Conservation (phyloP, 2,329 filamentous ascomycete species). For the Scytalidium sp. region DNA sequence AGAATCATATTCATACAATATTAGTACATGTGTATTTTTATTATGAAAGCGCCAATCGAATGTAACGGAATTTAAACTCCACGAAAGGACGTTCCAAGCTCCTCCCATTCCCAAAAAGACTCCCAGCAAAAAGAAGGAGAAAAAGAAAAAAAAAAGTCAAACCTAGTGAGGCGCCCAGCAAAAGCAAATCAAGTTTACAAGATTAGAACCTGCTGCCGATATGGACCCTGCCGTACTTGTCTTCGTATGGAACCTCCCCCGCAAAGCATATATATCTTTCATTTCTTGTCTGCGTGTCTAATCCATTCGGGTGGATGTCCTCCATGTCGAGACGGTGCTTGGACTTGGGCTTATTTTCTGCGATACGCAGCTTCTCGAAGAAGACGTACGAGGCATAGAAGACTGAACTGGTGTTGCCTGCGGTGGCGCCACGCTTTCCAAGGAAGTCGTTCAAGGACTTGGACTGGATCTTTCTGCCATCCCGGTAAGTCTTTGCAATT, state of each 20-base stretch:
- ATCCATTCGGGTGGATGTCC: slow-evolving; percentile 9
- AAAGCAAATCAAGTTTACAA: background rate
- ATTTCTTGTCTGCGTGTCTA: slow-evolving; percentile 1
- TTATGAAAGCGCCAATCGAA: background rate
- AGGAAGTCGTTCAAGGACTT: slow-evolving; percentile 48
- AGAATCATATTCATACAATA: background rate
- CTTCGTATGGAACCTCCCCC: slow-evolving; percentile 8
- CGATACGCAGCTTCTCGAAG: slow-evolving; percentile 56
- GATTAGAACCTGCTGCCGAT: slow-evolving; percentile 1
- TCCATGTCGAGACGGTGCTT: slow-evolving; percentile 52
- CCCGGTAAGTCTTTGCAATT: slow-evolving; percentile 39
- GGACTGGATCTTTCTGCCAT: slow-evolving; percentile 35
- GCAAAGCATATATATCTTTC: background rate
- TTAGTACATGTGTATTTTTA: background rate
- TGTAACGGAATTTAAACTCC: background rate
- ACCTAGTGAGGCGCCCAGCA: background rate
- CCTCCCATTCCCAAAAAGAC: background rate
- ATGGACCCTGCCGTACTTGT: slow-evolving; percentile 10
- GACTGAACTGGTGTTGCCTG: slow-evolving; percentile 44
- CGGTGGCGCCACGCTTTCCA: slow-evolving; percentile 41
- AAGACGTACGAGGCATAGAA: slow-evolving; percentile 56
- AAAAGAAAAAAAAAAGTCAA: background rate
- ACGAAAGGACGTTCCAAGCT: background rate
- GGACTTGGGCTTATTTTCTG: slow-evolving; percentile 48
- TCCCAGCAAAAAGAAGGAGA: background rate